These are phyloP conservation scores for Asterella californica DNA, from an alignment of 225 moss, liverwort and hornwort genomes.

Conservation along the genomic window DNA sequence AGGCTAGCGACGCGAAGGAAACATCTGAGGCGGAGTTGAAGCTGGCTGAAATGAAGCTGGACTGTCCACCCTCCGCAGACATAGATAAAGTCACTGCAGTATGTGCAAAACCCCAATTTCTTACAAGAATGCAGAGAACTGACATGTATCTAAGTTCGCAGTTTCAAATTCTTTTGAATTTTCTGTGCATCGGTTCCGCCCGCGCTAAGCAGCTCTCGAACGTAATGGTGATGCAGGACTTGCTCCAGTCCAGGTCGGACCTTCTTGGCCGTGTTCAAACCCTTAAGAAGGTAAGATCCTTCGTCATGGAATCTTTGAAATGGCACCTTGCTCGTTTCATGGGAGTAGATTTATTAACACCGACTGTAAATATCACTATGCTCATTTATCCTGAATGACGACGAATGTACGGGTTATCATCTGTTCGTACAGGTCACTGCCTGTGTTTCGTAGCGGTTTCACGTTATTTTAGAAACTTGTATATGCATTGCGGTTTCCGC, in stretches of 20 bases:
- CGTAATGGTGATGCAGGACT: conserved; percentile 37
- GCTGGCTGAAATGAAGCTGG: conserved; percentile 22
- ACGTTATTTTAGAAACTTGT: background rate
- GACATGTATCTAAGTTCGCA: background rate
- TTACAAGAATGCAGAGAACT: background rate
- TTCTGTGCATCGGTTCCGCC: background rate
- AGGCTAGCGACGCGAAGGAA: conserved; percentile 7
- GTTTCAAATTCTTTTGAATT: background rate
- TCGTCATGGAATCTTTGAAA: too few species aligned
- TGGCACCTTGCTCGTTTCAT: too few species aligned
- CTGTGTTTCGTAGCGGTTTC: background rate
- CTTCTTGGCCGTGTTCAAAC: conserved; percentile 74
- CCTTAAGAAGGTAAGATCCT: conserved; percentile 62
- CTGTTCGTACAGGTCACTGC: too few species aligned
- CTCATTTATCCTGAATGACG: too few species aligned
- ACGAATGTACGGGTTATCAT: too few species aligned
- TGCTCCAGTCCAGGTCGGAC: conserved; percentile 69
- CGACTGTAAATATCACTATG: too few species aligned
- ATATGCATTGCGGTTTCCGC: background rate
- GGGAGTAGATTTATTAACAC: too few species aligned
- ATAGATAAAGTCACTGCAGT: conserved; percentile 48
- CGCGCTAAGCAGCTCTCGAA: background rate
- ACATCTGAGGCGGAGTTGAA: conserved; percentile 16
- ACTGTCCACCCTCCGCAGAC: conserved; percentile 28
- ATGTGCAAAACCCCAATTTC: background rate